Conservation (phyloP, 2,329 filamentous ascomycete species). For the Huntiella decipiens region DNA sequence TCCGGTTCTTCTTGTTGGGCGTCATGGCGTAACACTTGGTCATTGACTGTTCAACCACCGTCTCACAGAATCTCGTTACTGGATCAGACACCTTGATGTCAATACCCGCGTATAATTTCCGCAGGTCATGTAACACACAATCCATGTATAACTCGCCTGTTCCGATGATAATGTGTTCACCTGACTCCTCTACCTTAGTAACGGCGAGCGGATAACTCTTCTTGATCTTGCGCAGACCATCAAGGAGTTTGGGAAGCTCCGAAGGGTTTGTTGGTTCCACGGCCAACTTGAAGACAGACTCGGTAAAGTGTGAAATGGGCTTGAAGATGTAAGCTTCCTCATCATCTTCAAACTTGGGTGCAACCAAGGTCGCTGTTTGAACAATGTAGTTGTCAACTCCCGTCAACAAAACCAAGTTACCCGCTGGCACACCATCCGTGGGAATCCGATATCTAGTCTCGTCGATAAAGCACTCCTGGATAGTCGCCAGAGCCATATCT, state of each 20-base stretch:
- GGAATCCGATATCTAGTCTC: conserved; percentile 87
- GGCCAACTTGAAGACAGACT: conserved; percentile 93
- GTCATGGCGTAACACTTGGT: conserved; percentile 97
- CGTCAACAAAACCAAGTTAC: conserved; percentile 78
- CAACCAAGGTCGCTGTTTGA: conserved; percentile 83
- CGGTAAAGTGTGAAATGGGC: conserved; percentile 82
- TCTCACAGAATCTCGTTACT: conserved; percentile 94
- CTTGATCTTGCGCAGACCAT: conserved; percentile 89
- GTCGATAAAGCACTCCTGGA: conserved; percentile 73
- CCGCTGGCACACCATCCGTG: conserved; percentile 79
- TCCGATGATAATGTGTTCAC: conserved; percentile 85
- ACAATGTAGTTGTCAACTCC: conserved; percentile 96
- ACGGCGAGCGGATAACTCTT: conserved; percentile 92
- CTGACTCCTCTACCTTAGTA: conserved; percentile 95
- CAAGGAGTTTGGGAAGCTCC: conserved; percentile 95
- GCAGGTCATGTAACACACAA: conserved; percentile 86
- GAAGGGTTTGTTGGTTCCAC: conserved; percentile 97
- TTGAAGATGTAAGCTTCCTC: conserved; percentile 93
- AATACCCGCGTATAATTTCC: conserved; percentile 92
- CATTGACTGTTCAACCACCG: conserved; percentile 87
- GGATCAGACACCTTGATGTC: conserved; percentile 98
- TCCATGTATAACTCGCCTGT: conserved; percentile 99
- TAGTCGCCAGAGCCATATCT: conserved; percentile 78
- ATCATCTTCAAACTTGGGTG: conserved; percentile 59
- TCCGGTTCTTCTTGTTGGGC: conserved; percentile 98